Conservation (phyloP, 208 protist species). For the Leptomonas pyrrhocoris region DNA sequence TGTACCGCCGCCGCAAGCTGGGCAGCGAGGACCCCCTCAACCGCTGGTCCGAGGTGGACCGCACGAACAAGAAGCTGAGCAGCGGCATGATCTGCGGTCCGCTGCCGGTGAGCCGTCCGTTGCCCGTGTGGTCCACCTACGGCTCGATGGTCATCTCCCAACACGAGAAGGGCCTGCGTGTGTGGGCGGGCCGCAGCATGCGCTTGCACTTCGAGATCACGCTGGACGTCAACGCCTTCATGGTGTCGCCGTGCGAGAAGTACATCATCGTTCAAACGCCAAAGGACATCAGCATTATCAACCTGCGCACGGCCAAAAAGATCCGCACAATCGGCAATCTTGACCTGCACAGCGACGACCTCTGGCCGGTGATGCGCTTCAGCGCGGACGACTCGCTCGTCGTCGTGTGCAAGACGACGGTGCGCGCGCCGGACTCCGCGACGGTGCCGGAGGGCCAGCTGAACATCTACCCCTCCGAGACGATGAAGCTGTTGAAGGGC, state of each 20-base stretch:
- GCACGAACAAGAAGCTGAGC: constrained; percentile 57
- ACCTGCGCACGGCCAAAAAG: constrained; percentile 79
- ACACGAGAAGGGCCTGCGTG: constrained; percentile 67
- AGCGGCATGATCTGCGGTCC: constrained; percentile 70
- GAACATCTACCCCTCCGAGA: constrained; percentile 80
- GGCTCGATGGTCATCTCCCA: constrained; percentile 87
- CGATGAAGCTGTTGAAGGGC: constrained; percentile 71
- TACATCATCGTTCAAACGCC: constrained; percentile 86
- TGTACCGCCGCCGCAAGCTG: constrained; percentile 75
- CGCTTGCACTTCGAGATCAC: constrained; percentile 82
- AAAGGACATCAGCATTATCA: constrained; percentile 83
- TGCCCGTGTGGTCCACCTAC: constrained; percentile 87
- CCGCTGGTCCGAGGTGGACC: constrained; percentile 86
- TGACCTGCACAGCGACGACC: constrained; percentile 74
- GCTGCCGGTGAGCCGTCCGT: constrained; percentile 59
- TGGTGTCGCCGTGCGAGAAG: constrained; percentile 87
- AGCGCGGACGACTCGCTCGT: constrained; percentile 87
- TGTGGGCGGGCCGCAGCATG: constrained; percentile 88
- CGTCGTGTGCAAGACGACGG: constrained; percentile 75
- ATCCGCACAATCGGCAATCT: constrained; percentile 85
- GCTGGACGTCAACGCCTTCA: constrained; percentile 77
- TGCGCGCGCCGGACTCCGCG: constrained; percentile 39
- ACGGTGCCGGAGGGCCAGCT: constrained; percentile 57
- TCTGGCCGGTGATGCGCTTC: constrained; percentile 88
- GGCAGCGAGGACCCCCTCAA: constrained; percentile 69